These are phyloP conservation scores for Curvularia spicifera DNA, from an alignment of 2,329 filamentous ascomycete genomes.

Conservation along the genomic window DNA sequence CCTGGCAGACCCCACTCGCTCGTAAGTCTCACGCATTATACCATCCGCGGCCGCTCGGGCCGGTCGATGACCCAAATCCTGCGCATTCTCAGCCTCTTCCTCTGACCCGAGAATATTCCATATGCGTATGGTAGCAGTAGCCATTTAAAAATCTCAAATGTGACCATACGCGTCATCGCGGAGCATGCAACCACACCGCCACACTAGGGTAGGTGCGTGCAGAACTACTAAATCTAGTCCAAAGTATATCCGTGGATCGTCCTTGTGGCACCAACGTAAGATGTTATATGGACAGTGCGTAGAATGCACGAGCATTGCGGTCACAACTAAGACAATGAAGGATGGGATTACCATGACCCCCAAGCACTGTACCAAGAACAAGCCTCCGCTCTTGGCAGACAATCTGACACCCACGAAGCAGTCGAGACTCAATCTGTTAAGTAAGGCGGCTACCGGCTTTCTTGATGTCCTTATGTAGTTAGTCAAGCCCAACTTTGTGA, in stretches of 20 bases:
- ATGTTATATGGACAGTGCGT: slow-evolving; percentile 6
- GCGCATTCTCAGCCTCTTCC: not conserved
- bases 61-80: not conserved
- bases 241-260: not conserved
- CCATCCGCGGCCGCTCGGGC: not conserved
- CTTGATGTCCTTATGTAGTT: slow-evolving; percentile 2
- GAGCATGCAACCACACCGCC: not conserved
- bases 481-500: not conserved
- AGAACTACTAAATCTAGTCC: not conserved
- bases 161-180: not conserved
- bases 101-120: not conserved
- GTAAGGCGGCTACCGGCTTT: not conserved
- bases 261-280: not conserved
- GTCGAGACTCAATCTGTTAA: not conserved
- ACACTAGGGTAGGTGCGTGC: not conserved
- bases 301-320: not conserved
- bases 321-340: slow-evolving; percentile 14
- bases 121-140: not conserved
- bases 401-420: not conserved
- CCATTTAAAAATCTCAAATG: too few relatives aligned
- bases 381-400: not conserved
- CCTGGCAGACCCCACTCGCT: not conserved
- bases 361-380: not conserved
- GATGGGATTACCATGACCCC: slow-evolving; percentile 13
- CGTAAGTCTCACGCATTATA: slow-evolving; percentile 1